Evolutionary conservation across 495 filamentous ascomycete species (phyloP).

Genomic region (Tuber umbilicatum): DNA sequence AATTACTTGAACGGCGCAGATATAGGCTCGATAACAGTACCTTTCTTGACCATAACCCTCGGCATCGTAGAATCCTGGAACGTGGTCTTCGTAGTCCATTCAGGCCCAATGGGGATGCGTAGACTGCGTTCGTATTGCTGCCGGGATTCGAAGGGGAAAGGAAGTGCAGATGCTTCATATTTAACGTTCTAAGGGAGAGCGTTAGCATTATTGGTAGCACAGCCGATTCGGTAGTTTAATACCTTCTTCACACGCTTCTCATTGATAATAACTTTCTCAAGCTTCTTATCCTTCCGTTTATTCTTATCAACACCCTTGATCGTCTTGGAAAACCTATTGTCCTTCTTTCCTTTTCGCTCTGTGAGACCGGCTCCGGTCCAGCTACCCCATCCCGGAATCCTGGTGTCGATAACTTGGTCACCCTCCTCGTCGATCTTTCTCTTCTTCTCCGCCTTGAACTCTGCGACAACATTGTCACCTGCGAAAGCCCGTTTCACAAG

Average conservation of each 20-base stretch:
- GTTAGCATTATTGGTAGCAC: slow-evolving; percentile 38
- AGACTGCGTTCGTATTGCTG: slow-evolving; percentile 87
- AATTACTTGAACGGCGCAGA: slow-evolving; percentile 43
- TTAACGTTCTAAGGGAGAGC: slow-evolving; percentile 60
- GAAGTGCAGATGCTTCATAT: slow-evolving; percentile 74
- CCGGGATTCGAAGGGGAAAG: slow-evolving; percentile 76
- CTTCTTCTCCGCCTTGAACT: slow-evolving; percentile 75
- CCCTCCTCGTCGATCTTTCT: slow-evolving; percentile 69
- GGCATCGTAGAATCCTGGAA: slow-evolving; percentile 89
- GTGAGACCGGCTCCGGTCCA: slow-evolving; percentile 78
- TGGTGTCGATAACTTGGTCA: slow-evolving; percentile 75
- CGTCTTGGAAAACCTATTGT: slow-evolving; percentile 59
- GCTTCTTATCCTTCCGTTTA: slow-evolving; percentile 70
- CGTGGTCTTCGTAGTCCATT: slow-evolving; percentile 90
- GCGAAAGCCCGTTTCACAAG: slow-evolving; percentile 82
- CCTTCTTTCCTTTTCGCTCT: slow-evolving; percentile 55
- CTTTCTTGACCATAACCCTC: slow-evolving; percentile 83
- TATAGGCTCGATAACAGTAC: slow-evolving; percentile 75
- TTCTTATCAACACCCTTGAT: slow-evolving; percentile 69
- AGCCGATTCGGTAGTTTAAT: slow-evolving; percentile 33
- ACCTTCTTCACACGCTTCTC: slow-evolving; percentile 90
- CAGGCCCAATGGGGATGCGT: slow-evolving; percentile 79
- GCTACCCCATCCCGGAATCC: slow-evolving; percentile 85
- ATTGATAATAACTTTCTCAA: slow-evolving; percentile 81
- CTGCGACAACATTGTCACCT: slow-evolving; percentile 75